These are phyloP conservation scores for Sechiopsis laciniata DNA, from an alignment of 306 rosid species.

Conservation along the genomic window DNA sequence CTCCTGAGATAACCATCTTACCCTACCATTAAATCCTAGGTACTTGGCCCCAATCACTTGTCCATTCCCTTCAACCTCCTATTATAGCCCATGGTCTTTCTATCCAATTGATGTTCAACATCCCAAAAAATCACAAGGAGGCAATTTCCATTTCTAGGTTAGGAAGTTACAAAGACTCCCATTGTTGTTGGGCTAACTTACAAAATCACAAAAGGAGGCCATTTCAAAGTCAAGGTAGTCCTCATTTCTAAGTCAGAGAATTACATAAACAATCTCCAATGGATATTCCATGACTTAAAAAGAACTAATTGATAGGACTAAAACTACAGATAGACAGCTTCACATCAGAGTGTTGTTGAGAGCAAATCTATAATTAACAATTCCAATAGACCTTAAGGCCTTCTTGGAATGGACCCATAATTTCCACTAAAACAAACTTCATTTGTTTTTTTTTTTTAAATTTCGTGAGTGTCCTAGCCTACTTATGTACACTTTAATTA, in stretches of 20 bases:
- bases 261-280: not conserved
- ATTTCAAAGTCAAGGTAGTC: not conserved
- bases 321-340: not conserved
- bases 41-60: too few relatives aligned
- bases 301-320: not conserved
- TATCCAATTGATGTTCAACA: too few relatives aligned
- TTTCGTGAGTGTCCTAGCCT: too few relatives aligned
- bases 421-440: not conserved
- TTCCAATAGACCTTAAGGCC: not conserved
- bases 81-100: too few relatives aligned
- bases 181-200: too few relatives aligned
- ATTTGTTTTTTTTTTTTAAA: too few relatives aligned
- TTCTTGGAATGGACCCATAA: not conserved
- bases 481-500: too few relatives aligned
- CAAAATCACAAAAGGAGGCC: not conserved
- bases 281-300: not conserved
- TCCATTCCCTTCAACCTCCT: too few relatives aligned
- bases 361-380: not conserved
- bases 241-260: not conserved
- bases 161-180: not conserved
- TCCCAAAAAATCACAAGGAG: too few relatives aligned
- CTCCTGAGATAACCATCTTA: too few relatives aligned
- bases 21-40: too few relatives aligned
- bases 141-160: not conserved
- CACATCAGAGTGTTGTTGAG: not conserved